A percentile compares a stretch with the other conserved stretches of the same genome.
These are phyloP conservation scores for Naganishia vishniacii DNA, from an alignment of 768 basidiomycete genomes.

Conservation along the genomic window DNA sequence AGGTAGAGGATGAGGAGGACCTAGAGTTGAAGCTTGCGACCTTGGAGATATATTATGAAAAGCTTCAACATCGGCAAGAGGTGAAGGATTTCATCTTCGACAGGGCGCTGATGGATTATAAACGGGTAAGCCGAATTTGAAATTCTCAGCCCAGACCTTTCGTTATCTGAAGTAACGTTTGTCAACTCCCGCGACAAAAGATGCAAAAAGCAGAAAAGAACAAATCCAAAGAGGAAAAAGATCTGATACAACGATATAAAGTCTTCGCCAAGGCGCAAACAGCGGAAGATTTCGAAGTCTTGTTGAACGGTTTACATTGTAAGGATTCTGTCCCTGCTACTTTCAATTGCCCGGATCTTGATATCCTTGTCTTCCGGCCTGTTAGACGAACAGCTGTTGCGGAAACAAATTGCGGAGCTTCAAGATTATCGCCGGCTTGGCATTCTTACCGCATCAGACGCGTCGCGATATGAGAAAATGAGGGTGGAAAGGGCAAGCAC, in stretches of 20 bases:
- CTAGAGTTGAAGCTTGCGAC: conserved; percentile 80
- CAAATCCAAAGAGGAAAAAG: conserved; percentile 80
- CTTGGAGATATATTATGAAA: conserved; percentile 83
- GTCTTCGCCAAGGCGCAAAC: conserved; percentile 88
- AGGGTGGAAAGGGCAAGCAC: conserved; percentile 65
- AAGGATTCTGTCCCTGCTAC: conserved; percentile 39
- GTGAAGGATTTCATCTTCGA: conserved; percentile 86
- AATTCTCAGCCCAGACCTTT: background rate
- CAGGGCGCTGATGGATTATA: conserved; percentile 83
- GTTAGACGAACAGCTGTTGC: conserved; percentile 78
- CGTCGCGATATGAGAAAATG: conserved; percentile 80
- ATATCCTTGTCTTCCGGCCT: background rate
- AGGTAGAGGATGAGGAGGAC: conserved; percentile 76
- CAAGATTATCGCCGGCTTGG: conserved; percentile 86
- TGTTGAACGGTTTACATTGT: conserved; percentile 87
- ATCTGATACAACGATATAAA: conserved; percentile 78
- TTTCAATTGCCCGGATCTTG: background rate
- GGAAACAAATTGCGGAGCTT: conserved; percentile 82
- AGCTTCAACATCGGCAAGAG: conserved; percentile 76
- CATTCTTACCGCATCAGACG: conserved; percentile 74
- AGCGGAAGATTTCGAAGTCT: conserved; percentile 80
- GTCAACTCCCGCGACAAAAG: conserved; percentile 50
- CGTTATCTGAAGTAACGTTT: background rate
- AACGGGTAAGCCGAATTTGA: conserved; percentile 62
- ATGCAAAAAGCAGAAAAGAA: conserved; percentile 89